These are phyloP conservation scores for Leersia perrieri DNA, from an alignment of 176 grass and related monocot genomes.

Conservation along the genomic window DNA sequence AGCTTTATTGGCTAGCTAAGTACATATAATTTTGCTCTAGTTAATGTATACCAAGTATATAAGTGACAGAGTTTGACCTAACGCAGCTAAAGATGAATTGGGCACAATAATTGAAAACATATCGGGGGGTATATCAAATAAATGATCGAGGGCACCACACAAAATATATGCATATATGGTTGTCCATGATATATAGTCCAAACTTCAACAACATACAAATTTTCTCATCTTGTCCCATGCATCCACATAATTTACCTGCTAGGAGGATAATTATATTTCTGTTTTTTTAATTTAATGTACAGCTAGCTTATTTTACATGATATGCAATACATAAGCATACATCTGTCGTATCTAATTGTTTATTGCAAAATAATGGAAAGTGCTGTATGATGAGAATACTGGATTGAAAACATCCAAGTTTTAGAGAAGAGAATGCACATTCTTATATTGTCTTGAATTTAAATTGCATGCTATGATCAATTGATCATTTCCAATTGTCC, in stretches of 20 bases:
- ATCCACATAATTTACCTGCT: neutral
- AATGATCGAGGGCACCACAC: too few relatives aligned
- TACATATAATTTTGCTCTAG: neutral
- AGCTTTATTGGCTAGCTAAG: neutral
- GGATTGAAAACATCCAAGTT: neutral
- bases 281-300: too few relatives aligned
- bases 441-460: neutral
- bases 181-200: too few relatives aligned
- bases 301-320: neutral
- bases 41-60: neutral
- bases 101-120: slow-evolving; percentile 31
- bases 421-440: neutral
- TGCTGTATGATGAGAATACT: neutral
- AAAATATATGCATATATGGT: too few relatives aligned
- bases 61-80: neutral
- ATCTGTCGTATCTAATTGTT: neutral
- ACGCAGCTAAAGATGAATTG: slow-evolving; percentile 17
- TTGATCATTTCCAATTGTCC: too few relatives aligned
- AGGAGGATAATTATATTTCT: neutral
- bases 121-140: too few relatives aligned
- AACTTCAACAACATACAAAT: too few relatives aligned
- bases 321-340: neutral
- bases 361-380: neutral
- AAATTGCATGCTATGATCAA: neutral
- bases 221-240: neutral